Conservation (phyloP, 495 filamentous ascomycete genomes). For the Chaetomium fimeti region DNA sequence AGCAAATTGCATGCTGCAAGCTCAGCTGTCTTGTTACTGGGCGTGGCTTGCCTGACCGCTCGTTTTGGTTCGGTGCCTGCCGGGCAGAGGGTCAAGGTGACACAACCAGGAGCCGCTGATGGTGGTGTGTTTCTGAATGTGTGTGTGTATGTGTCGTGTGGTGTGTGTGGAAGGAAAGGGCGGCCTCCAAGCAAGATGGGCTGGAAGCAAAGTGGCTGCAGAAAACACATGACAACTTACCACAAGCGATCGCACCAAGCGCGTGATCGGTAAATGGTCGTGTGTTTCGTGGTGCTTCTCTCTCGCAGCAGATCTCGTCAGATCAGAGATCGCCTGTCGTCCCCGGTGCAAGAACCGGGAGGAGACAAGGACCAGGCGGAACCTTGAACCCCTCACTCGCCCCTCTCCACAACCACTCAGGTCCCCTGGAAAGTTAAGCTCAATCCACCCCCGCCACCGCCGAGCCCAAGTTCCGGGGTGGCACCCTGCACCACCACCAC, state of each 20-base stretch:
- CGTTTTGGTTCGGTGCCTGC: not conserved
- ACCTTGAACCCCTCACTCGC: not conserved
- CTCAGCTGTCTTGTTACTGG: not conserved
- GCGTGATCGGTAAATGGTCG: not conserved
- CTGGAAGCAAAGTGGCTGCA: not conserved
- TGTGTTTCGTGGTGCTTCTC: not conserved
- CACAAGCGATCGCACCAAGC: not conserved
- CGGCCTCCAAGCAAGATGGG: not conserved
- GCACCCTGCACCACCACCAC: not conserved
- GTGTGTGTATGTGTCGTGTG: too few relatives aligned
- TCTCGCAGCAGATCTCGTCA: too few relatives aligned
- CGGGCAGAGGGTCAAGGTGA: not conserved
- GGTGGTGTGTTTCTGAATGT: not conserved
- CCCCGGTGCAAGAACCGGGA: too few relatives aligned
- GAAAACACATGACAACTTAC: not conserved
- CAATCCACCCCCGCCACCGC: not conserved
- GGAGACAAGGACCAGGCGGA: too few relatives aligned
- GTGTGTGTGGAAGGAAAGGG: not conserved
- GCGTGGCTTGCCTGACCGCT: not conserved
- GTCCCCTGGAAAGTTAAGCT: not conserved
- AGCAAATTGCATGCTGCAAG: slow-evolving; percentile 3
- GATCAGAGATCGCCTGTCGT: too few relatives aligned
- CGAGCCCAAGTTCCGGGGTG: not conserved
- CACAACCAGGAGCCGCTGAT: not conserved
- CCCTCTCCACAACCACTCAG: not conserved